Percentiles rank a stretch among this genome's conserved stretches.
phyloP scores from a whole-genome alignment of 768 basidiomycete genomes.

The Trichaptum fuscoviolaceum region DNA sequence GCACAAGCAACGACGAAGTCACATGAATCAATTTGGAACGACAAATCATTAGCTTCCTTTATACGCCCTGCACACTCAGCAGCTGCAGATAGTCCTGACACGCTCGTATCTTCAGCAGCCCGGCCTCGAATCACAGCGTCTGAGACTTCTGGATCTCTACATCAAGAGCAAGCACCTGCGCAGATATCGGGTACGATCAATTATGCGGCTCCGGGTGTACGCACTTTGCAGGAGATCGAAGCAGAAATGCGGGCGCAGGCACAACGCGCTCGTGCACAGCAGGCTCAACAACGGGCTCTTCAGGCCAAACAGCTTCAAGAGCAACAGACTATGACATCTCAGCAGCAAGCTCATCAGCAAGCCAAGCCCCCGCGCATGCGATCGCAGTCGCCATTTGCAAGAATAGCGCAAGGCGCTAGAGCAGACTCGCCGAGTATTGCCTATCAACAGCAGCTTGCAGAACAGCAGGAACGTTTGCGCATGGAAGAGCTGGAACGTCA shows the following conservation, averaged over 20 bases:
- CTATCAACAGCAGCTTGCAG: slow-evolving; percentile 37
- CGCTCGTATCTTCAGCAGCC: slow-evolving; percentile 22
- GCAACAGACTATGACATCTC: slow-evolving; percentile 52
- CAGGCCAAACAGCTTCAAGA: slow-evolving; percentile 22
- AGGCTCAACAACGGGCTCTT: slow-evolving; percentile 22
- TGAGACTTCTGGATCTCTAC: background rate
- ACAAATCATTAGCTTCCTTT: slow-evolving; percentile 70
- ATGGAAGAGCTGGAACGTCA: slow-evolving; percentile 66
- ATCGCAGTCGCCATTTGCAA: slow-evolving; percentile 23
- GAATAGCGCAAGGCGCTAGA: slow-evolving; percentile 24
- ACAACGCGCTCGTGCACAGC: slow-evolving; percentile 30
- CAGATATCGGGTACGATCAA: slow-evolving; percentile 6
- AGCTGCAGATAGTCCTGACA: background rate
- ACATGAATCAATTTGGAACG: slow-evolving; percentile 76
- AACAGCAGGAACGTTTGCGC: slow-evolving; percentile 59
- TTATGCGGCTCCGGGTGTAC: slow-evolving; percentile 30
- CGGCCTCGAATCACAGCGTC: slow-evolving; percentile 18
- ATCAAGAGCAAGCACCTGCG: background rate
- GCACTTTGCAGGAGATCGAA: slow-evolving; percentile 79
- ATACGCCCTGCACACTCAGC: slow-evolving; percentile 26
- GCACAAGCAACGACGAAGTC: slow-evolving; percentile 38
- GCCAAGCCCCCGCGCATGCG: slow-evolving; percentile 29
- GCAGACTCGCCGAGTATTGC: slow-evolving; percentile 19
- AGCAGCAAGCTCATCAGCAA: slow-evolving; percentile 61
- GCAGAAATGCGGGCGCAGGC: slow-evolving; percentile 69